Conservation (phyloP, 108 stramenopile species). For the Pseudonitzschia delicatissima region DNA sequence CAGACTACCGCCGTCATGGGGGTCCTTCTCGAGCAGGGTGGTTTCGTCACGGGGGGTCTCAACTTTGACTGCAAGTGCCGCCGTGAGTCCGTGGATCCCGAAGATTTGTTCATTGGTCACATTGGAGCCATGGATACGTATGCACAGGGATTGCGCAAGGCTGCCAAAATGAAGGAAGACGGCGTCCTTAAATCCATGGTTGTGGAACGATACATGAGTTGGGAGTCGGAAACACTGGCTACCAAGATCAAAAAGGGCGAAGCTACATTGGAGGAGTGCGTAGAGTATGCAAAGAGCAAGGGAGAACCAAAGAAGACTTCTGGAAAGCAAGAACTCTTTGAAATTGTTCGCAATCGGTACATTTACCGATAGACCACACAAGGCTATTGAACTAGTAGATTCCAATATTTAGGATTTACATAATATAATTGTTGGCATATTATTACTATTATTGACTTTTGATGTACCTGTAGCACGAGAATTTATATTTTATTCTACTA, state of each 20-base stretch:
- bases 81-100: slow-evolving; percentile 55
- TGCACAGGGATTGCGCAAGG: slow-evolving; percentile 56
- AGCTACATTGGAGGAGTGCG: slow-evolving; percentile 54
- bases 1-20: slow-evolving; percentile 54
- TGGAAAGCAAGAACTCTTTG: slow-evolving; percentile 60
- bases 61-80: slow-evolving; percentile 78
- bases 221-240: slow-evolving; percentile 38
- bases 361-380: slow-evolving; percentile 20
- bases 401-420: no score
- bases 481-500: no score
- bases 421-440: no score
- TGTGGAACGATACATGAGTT: slow-evolving; percentile 48
- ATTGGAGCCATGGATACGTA: slow-evolving; percentile 68
- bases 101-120: slow-evolving; percentile 66
- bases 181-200: slow-evolving; percentile 42
- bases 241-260: slow-evolving; percentile 44
- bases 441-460: no score
- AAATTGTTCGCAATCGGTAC: slow-evolving; percentile 55
- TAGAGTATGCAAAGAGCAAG: slow-evolving; percentile 31
- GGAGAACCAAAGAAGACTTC: slow-evolving; percentile 50
- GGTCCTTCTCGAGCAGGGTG: slow-evolving; percentile 51
- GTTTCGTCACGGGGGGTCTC: slow-evolving; percentile 51
- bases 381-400: no score
- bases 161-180: slow-evolving; percentile 50
- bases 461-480: neutral